Base-by-base conservation (phyloP, 2,329 filamentous ascomycete genomes). In the Apiospora phragmitis region DNA sequence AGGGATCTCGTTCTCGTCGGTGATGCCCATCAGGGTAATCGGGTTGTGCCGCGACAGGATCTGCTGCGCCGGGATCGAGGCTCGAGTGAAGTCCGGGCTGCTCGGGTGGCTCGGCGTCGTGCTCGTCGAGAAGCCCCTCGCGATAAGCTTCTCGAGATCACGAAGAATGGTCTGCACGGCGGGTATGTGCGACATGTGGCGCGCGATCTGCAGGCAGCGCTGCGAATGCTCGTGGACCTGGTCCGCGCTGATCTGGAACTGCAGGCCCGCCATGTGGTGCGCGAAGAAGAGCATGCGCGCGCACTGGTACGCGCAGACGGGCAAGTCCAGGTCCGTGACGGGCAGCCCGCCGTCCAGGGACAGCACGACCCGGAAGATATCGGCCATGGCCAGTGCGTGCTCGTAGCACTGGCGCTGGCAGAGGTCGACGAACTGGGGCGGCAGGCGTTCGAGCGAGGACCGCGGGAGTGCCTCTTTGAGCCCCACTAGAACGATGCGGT, bases 101-200 rank as follows among this genome's bases (percentile, higher is more conserved):
- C 79, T 70, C 70, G 81, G 74, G 70, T 78, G 70, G 72, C 75
- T 79, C 35, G 74, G 81, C 35, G 73, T 80, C 38, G 70, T 76
- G 74, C 74, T 78, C 55, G 73, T 77, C 68, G 75, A 77, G 7
- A 86, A 76, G 21, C 85, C 86, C 21, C 84, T 81, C 24, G 81
- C 78, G 43, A 89, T 85, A 38, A 89, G 78, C 65, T 84, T 85
- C 51, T 89, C 86, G 21, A 89, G 78, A 67, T 89, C 87, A 14
- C 82, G 76, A 62, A 85, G 82, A 70, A 85, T 87, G 2, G 83
- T 83, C 35, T 82, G 82, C 1, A 86, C 85, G 0, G 87, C 87
- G 14, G 85, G 83, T 16, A 87, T 85, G 3, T 84, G 81, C 42
- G 85, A 85, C 76, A 86, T 87, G 65, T 85, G 82, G 71, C 84